A percentile compares a stretch with the other conserved stretches of the same genome.
These are phyloP conservation scores for Cudoniella acicularis DNA, from an alignment of 495 filamentous ascomycete species.

Conservation along the genomic window DNA sequence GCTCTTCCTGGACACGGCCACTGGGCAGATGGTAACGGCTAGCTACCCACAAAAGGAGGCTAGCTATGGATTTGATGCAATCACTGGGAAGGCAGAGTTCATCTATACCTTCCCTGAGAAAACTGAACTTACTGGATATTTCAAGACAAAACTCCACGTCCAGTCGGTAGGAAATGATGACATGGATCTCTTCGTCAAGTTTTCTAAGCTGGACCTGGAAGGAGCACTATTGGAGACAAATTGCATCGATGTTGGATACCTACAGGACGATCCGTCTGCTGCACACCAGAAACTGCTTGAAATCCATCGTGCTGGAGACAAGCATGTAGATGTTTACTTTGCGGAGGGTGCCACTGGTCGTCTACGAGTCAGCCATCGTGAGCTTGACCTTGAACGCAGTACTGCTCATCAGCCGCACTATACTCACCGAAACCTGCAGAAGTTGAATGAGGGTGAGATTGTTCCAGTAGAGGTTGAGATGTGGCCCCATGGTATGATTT, in stretches of 20 bases:
- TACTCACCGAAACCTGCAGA: neutral
- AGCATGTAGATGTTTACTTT: too few relatives aligned
- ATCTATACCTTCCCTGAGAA: constrained; percentile 29
- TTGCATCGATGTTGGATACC: constrained; percentile 30
- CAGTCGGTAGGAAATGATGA: constrained; percentile 37
- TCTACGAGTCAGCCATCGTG: constrained; percentile 34
- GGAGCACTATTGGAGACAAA: constrained; percentile 33
- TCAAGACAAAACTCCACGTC: constrained; percentile 32
- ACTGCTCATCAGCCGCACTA: neutral
- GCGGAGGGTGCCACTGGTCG: constrained; percentile 34
- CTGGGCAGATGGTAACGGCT: too few relatives aligned
- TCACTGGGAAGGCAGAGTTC: constrained; percentile 20
- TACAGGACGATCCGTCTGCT: too few relatives aligned
- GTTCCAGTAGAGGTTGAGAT: neutral
- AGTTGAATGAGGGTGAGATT: neutral
- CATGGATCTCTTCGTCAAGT: constrained; percentile 35
- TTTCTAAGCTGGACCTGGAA: constrained; percentile 35
- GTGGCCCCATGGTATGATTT: neutral
- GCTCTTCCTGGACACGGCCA: too few relatives aligned
- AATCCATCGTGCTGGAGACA: too few relatives aligned
- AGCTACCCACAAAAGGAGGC: constrained; percentile 32
- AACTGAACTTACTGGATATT: constrained; percentile 25
- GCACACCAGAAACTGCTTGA: too few relatives aligned
- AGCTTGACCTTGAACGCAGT: neutral
- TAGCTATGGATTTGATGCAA: constrained; percentile 23